Evolutionary conservation across 2,329 filamentous ascomycete species (phyloP).

Genomic region (Cordyceps sp.): DNA sequence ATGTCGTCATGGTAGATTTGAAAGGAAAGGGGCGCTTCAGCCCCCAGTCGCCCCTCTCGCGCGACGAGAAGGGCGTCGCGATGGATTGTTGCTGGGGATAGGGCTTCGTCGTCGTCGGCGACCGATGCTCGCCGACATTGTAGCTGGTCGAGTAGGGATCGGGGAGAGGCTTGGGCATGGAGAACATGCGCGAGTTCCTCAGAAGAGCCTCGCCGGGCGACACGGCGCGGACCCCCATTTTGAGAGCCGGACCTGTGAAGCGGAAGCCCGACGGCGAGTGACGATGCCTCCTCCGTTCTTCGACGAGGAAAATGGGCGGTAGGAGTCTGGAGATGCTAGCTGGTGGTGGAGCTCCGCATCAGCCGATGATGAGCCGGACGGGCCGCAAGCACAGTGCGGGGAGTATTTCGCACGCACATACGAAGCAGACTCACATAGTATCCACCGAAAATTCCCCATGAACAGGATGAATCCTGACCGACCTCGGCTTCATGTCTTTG

Average conservation of each 20-base stretch:
- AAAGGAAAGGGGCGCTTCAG: conserved; percentile 72
- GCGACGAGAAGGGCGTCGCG: conserved; percentile 56
- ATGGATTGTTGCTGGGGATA: conserved; percentile 77
- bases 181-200: conserved; percentile 78
- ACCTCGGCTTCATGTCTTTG: no score
- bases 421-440: no score
- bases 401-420: no score
- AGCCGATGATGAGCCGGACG: conserved; percentile 17
- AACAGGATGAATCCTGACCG: no score
- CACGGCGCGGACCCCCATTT: conserved; percentile 19
- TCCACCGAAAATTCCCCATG: no score
- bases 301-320: no score
- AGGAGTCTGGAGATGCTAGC: no score
- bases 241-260: conserved; percentile 7
- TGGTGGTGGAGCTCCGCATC: no score
- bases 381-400: no score
- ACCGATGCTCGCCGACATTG: conserved; percentile 17
- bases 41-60: conserved; percentile 76
- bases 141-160: conserved; percentile 33
- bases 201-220: conserved; percentile 55
- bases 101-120: conserved; percentile 41
- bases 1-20: conserved; percentile 54
- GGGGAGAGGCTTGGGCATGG: conserved; percentile 62
- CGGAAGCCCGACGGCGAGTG: background rate
- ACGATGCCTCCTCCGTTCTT: no score